Evolutionary conservation across 73 alveolate species (phyloP), one percentile per base, ranked within the genome.

Genomic region (Tetrahymena elliotti): DNA sequence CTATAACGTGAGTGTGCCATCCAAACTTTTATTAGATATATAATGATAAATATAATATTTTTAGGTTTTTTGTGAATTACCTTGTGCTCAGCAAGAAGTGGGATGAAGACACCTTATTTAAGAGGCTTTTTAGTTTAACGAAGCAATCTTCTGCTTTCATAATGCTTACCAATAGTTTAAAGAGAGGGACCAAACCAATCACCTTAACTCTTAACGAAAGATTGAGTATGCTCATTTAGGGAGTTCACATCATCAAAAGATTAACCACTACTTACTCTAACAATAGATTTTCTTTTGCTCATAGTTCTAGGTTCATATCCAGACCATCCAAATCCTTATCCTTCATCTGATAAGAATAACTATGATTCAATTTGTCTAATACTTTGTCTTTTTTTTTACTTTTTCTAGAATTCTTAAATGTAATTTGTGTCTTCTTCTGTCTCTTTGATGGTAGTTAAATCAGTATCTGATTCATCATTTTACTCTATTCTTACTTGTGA

Each of bases 181-280:
- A 98, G 92, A 95, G 98, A 99, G 96, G 96, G 98, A 53, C 99
- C 99, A 84, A 94, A 93, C 84, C 98, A 88, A 8, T 99, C 99
- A 15, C 99, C 99, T 68, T 68, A 68, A 40, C 98, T 94, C 95
- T 96, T 88, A 54, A 95, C 93, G 68, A 97, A 13, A 96, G 41
- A 93, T 96, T 93, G 68, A n/a, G 53, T 34, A 27, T 36, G 38
- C 9, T 94, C 82, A 24, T 82, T 93, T 68, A 82, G 31, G 1
- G 82, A 34, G 38, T 33, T 68, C n/a, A 35, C 31, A 38, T 34
- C 38, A 82, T 38, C 39, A 68, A 94, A 82, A 33, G 93, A 47
- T 33, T 94, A 83, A 38, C 54, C 41, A n/a, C 95, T 31, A 22
- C 40, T 33, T 39, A 33, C 88, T 93, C 95, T 83, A 93, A 94